Base-by-base conservation (phyloP, 139 green algal genomes). In the Coelastrella sp. region DNA sequence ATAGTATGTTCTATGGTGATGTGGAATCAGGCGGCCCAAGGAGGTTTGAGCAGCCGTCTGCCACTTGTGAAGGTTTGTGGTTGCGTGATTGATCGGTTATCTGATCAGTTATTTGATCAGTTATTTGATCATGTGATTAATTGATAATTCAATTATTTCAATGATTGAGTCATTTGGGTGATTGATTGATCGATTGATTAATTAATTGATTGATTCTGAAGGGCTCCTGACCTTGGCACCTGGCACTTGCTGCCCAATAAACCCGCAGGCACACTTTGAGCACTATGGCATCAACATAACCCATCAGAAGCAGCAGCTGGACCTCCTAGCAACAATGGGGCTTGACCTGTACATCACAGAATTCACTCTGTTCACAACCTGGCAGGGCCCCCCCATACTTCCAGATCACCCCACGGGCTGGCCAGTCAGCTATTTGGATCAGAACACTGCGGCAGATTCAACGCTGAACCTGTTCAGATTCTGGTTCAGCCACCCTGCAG, bases 311-410 rank as follows among this genome's bases (percentile, higher is more conserved):
- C 15, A 84, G 49, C 15, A 68, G 56, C 56, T 84, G 6, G 78
- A 84, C 78, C 56, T 84, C 56, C 10, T 84, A 8, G 78, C 78
- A 27, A 68, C 78, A 20, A n/a, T 68, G 6, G 78, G 78, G 56
- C 56, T 84, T 12, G 78, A 84, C 56, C 35, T 84, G 78, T 84
- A 70, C 56, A 84, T 84, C 56, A 84, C 78, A 49, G 78, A 84
- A 57, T 84, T 84, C 56, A 56, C 57, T 7, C 78, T 84, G 15
- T 84, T 84, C 56, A 84, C 19, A 17, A 66, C 57, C 7, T 84
- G 78, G 78, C 49, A 63, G 49, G 78, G 57, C 10, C 35, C 74
- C 0, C 74, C 74, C 4, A 80, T 80, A 15, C 8, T 20, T 4
- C 74, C 74, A 80, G 74, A 80, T 49, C 35, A 49, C 35, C 19